A percentile compares a stretch with the other conserved stretches of the same genome.
Evolutionary conservation across 2,329 filamentous ascomycete species (phyloP).

Genomic region (Colletotrichum eleusines): DNA sequence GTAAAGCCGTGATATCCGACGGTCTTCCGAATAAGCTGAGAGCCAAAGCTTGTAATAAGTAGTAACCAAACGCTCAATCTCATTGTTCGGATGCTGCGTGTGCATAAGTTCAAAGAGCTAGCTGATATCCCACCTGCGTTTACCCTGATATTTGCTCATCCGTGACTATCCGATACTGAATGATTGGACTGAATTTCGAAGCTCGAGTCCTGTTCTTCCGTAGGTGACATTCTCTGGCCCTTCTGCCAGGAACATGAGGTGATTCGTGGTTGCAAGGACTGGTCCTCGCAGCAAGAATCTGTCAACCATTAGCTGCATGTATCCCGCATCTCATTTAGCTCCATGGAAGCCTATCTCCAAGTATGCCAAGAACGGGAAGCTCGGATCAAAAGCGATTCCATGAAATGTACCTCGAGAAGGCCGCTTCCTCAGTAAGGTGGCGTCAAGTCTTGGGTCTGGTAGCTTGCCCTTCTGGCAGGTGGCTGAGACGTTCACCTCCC

Average conservation of each 20-base stretch:
- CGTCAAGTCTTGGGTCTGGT: not conserved
- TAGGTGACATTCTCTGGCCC: not conserved
- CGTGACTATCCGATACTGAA: not conserved
- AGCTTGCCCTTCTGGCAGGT: not conserved
- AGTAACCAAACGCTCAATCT: not conserved
- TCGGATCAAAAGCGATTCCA: not conserved
- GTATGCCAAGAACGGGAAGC: not conserved
- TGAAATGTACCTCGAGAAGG: not conserved
- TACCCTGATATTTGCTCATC: not conserved
- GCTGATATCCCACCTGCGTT: not conserved
- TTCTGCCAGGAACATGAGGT: not conserved
- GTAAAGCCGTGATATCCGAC: not conserved
- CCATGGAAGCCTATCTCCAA: not conserved
- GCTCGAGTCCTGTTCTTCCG: not conserved
- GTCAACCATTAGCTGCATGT: too few species aligned
- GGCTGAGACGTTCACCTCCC: not conserved
- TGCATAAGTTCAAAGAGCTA: not conserved
- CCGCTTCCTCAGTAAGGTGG: not conserved
- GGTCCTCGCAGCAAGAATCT: not conserved
- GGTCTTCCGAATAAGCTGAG: not conserved
- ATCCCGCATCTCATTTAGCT: too few species aligned
- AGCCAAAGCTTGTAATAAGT: not conserved
- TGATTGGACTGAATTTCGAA: not conserved
- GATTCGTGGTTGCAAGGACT: not conserved
- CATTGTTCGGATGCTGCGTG: constrained; percentile 6